phyloP scores from a whole-genome alignment of 331 rosid genomes.

The Prunus yedoensis region DNA sequence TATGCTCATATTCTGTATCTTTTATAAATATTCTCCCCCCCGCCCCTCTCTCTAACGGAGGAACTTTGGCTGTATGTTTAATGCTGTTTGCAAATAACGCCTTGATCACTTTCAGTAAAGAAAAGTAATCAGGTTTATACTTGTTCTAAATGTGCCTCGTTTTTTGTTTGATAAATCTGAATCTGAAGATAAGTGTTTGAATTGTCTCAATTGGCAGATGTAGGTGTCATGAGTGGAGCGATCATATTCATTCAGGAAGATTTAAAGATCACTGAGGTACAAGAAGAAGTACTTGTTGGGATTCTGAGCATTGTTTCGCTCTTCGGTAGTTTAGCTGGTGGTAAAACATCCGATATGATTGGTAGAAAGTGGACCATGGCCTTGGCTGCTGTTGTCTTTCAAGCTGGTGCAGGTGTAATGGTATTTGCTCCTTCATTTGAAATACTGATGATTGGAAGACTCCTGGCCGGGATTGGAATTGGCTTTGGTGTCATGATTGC shows the following conservation, averaged over 20 bases:
- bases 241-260: slow-evolving; percentile 82
- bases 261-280: slow-evolving; percentile 74
- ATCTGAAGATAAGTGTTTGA: neutral
- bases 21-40: neutral
- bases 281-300: slow-evolving; percentile 76
- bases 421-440: slow-evolving; percentile 75
- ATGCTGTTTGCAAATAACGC: neutral
- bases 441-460: slow-evolving; percentile 63
- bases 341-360: slow-evolving; percentile 77
- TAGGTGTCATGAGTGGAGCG: slow-evolving; percentile 98
- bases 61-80: neutral
- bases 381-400: slow-evolving; percentile 75
- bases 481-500: slow-evolving; percentile 91
- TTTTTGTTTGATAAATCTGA: neutral
- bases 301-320: slow-evolving; percentile 84
- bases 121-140: neutral
- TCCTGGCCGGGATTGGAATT: slow-evolving; percentile 82
- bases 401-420: slow-evolving; percentile 75
- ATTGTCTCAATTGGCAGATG: slow-evolving; percentile 55
- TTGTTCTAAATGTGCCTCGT: neutral
- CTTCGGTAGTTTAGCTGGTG: slow-evolving; percentile 84
- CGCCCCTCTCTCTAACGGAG: neutral
- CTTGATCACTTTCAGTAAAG: neutral
- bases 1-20: neutral
- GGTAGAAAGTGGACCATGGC: slow-evolving; percentile 98